These are phyloP conservation scores for Chlamydomonas sphaeroides DNA, from an alignment of 139 green algal species.

Conservation along the genomic window DNA sequence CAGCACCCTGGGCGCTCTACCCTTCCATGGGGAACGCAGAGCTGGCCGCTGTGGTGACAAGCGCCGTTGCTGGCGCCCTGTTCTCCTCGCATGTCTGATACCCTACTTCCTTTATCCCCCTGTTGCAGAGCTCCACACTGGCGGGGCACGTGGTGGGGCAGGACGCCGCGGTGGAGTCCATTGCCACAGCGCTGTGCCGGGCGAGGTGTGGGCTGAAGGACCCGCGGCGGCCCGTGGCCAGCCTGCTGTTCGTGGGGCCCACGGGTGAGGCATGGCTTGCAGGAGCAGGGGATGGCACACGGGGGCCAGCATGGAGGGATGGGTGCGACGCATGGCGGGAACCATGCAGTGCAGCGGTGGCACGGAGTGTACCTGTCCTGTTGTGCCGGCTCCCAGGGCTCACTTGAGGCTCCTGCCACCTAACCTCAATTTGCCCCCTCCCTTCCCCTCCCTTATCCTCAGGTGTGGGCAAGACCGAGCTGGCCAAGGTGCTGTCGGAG, in stretches of 20 bases:
- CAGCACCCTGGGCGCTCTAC: too few relatives aligned
- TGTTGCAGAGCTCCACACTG: slow-evolving; percentile 45
- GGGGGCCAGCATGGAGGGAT: too few relatives aligned
- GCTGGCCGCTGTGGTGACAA: too few relatives aligned
- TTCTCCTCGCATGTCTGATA: too few relatives aligned
- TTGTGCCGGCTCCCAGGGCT: too few relatives aligned
- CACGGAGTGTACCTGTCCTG: too few relatives aligned
- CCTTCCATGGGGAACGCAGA: not conserved
- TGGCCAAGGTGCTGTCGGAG: slow-evolving; percentile 92
- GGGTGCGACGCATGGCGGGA: too few relatives aligned
- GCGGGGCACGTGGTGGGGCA: slow-evolving; percentile 76
- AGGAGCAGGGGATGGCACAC: too few relatives aligned
- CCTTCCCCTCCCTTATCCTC: not conserved
- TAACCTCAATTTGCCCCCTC: too few relatives aligned
- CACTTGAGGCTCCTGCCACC: too few relatives aligned
- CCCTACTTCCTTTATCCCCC: not conserved
- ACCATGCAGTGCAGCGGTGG: too few relatives aligned
- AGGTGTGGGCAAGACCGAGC: slow-evolving; percentile 99
- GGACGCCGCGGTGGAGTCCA: slow-evolving; percentile 87
- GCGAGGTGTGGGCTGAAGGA: slow-evolving; percentile 88
- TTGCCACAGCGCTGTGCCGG: slow-evolving; percentile 93
- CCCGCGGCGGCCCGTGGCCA: slow-evolving; percentile 92
- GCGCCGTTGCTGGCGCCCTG: too few relatives aligned
- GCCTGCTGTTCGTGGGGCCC: slow-evolving; percentile 97
- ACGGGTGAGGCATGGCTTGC: slow-evolving; percentile 73